Percentiles rank a stretch among this genome's conserved stretches.
Evolutionary conservation across 352 stramenopile species (phyloP).

Genomic region (Globisporangium cystogenes): DNA sequence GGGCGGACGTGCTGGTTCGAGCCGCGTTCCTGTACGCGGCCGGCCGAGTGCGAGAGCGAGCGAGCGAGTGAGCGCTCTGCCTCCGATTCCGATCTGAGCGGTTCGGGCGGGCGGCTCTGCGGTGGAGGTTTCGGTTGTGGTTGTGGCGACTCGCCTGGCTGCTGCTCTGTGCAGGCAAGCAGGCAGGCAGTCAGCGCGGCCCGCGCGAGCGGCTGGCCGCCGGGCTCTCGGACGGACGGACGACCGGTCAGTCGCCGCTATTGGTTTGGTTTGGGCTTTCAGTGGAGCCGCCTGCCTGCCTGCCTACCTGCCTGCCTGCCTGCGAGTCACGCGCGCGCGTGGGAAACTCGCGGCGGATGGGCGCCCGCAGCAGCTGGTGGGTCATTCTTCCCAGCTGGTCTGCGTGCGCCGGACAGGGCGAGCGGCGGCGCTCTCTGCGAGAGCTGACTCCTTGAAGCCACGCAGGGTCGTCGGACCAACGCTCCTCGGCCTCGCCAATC

Average conservation of each 20-base stretch:
- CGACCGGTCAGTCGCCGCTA: not conserved
- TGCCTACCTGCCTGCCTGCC: not conserved
- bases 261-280: not conserved
- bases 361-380: constrained; percentile 12
- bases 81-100: constrained; percentile 2
- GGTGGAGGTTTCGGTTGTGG: not conserved
- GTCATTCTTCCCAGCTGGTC: constrained; percentile 17
- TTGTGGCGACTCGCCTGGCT: not conserved
- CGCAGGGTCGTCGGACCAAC: too few species aligned
- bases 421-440: not conserved
- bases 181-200: constrained; percentile 4
- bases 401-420: constrained; percentile 9
- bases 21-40: not conserved
- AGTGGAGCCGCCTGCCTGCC: not conserved
- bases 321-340: not conserved
- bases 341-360: constrained; percentile 14
- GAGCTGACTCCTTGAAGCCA: constrained; percentile 16
- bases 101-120: too few species aligned
- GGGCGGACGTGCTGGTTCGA: not conserved
- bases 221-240: constrained; percentile 6
- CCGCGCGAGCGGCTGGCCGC: constrained; percentile 7
- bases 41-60: not conserved
- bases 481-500: too few species aligned
- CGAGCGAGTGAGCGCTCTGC: not conserved
- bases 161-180: too few species aligned